A percentile compares a stretch with the other conserved stretches of the same genome.
These are phyloP conservation scores for Nemania sp. DNA, from an alignment of 2,329 filamentous ascomycete genomes.

Conservation along the genomic window DNA sequence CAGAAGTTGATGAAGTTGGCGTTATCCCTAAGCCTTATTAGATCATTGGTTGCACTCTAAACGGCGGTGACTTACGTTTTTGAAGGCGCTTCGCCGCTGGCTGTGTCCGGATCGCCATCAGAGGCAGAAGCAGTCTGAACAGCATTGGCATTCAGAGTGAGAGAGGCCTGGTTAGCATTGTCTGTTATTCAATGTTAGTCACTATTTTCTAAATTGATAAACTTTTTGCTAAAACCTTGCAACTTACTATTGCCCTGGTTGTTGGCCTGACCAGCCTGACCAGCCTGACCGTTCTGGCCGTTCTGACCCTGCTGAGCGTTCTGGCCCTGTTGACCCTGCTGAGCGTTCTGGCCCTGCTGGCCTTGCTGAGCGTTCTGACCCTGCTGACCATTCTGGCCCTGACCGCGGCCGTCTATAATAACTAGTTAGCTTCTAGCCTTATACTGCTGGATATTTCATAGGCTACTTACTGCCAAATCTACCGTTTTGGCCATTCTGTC, in stretches of 20 bases:
- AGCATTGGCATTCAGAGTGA: conserved; percentile 47
- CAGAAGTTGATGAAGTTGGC: conserved; percentile 69
- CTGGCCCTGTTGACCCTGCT: too few species aligned
- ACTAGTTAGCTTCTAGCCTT: background rate
- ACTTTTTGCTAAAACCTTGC: too few species aligned
- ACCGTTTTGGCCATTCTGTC: conserved; percentile 42
- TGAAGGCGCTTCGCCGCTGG: conserved; percentile 55
- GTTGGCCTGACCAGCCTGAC: conserved; percentile 23
- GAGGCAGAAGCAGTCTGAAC: conserved; percentile 54
- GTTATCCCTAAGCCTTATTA: conserved; percentile 49
- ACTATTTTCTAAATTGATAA: background rate
- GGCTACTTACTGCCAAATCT: conserved; percentile 23
- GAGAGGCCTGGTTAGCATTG: conserved; percentile 28
- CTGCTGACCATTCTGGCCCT: background rate
- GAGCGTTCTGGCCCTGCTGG: too few species aligned
- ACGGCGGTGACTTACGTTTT: conserved; percentile 47
- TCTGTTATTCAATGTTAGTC: conserved; percentile 24
- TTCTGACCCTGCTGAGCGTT: conserved; percentile 27
- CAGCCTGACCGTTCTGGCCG: conserved; percentile 18
- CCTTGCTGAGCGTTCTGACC: too few species aligned
- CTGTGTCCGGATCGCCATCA: conserved; percentile 35
- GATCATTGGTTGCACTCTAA: conserved; percentile 1
- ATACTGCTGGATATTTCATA: background rate
- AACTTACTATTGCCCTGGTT: conserved; percentile 21
- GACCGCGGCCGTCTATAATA: conserved; percentile 1